Percentiles rank a stretch among this genome's conserved stretches.
These are phyloP conservation scores for Leucosporidium yakuticum DNA, from an alignment of 768 basidiomycete genomes.

Conservation along the genomic window DNA sequence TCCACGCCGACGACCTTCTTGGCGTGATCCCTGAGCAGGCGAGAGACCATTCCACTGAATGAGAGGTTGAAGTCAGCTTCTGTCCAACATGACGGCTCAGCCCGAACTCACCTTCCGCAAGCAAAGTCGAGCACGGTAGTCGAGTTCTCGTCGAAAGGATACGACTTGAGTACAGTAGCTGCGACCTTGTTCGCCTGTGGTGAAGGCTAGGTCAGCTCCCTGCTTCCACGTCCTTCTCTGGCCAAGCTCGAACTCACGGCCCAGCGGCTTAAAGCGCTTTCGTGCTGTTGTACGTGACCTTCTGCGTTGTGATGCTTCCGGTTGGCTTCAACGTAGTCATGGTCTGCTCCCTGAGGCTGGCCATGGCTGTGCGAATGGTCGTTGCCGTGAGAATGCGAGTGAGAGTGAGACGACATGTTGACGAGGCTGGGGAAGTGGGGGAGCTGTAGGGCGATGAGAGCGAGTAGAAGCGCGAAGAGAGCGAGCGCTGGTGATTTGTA, in stretches of 20 bases:
- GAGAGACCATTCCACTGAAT: neutral
- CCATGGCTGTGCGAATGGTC: neutral
- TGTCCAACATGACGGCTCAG: neutral
- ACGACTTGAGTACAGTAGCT: neutral
- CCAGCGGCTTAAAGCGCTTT: too few species aligned
- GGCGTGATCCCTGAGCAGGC: too few species aligned
- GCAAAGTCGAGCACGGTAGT: constrained; percentile 4
- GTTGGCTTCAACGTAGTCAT: constrained; percentile 3
- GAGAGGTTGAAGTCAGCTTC: neutral
- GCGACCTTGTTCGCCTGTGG: neutral
- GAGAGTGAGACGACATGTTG: neutral
- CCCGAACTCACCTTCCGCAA: neutral
- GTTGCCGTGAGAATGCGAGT: neutral
- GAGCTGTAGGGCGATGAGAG: neutral
- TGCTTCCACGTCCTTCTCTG: neutral
- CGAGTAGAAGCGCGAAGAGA: neutral
- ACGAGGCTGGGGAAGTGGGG: neutral
- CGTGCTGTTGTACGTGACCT: neutral
- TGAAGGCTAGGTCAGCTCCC: neutral
- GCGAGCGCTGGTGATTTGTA: too few species aligned
- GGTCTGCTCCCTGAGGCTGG: neutral
- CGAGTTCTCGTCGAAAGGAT: constrained; percentile 1
- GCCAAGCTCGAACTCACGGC: too few species aligned
- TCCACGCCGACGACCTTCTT: constrained; percentile 1
- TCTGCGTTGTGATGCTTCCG: constrained; percentile 1